Conservation (phyloP, 805 yeast genomes). For the Myxozyma vanderwaltii region DNA sequence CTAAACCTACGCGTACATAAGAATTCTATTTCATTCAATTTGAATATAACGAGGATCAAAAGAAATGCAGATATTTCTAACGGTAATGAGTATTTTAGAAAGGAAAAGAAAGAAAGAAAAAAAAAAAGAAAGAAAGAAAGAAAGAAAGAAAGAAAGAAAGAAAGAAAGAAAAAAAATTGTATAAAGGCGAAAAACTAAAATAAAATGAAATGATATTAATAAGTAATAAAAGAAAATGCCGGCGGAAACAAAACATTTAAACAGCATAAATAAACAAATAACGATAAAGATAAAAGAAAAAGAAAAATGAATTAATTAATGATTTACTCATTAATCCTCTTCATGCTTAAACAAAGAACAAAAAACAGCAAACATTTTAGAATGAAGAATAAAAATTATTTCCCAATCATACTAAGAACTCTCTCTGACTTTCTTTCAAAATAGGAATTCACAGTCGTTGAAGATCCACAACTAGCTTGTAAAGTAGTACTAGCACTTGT, state of each 20-base stretch:
- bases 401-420: background rate
- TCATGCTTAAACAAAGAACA: background rate
- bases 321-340: background rate
- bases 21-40: too few relatives aligned
- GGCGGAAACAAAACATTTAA: background rate
- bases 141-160: too few relatives aligned
- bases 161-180: too few relatives aligned
- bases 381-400: background rate
- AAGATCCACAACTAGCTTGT: conserved; percentile 2
- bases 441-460: conserved; percentile 7
- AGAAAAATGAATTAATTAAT: background rate
- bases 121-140: too few relatives aligned
- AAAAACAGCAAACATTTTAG: background rate
- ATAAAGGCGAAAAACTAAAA: too few relatives aligned
- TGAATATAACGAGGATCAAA: too few relatives aligned
- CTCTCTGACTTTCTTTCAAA: conserved; percentile 3
- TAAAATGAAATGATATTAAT: too few relatives aligned
- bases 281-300: background rate
- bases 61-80: too few relatives aligned
- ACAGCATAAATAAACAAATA: background rate
- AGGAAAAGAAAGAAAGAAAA: too few relatives aligned
- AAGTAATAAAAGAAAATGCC: too few relatives aligned
- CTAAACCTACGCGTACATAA: too few relatives aligned
- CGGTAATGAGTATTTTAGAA: too few relatives aligned
- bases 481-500: conserved; percentile 1